Base-by-base conservation (phyloP, 75 land plant genomes). In the Adiantum capillusveneris region DNA sequence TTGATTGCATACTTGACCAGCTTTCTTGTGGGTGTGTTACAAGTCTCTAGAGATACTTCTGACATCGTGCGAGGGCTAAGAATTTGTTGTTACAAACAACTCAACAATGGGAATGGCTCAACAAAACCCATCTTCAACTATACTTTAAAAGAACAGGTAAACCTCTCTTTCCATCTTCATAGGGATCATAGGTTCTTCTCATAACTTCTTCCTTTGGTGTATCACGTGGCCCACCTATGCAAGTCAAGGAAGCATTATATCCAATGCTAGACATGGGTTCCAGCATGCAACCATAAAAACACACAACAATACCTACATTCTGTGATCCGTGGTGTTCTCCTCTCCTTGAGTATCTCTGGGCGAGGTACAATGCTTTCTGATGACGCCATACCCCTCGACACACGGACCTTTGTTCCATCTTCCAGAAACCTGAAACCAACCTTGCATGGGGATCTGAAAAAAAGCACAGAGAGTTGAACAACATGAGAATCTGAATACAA, bases 371-470 rank as follows among this genome's bases (percentile, higher is more conserved):
- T 76, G 49, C 84, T 64, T 9, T 86, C 93, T 28, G 99, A 90
- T 30, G 92, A 76, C 57, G 58, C 74, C 9, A 54, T 44, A 14
- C 99, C 99, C 53, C 87, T 71, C 0, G 99, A 75, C 36, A 95
- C 64, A 52, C 99, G 76, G n/a, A 95, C 92, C 60, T 84, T 86
- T 6, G 88, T 70, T 30, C 99, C 99, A 71, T 95, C 99, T 70
- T 90, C 97, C 59, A 87, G 49, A 65, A 68, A 82, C 58, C 71
- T 68, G 36, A 57, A 68, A 21, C 84, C 91, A 53, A 84, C 76
- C 64, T 83, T 87, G 65, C 81, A 77, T 29, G 92, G 97, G 61
- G 72, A 78, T 67, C 99, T 94, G 76, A 62, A 77, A 12, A 56
- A 25, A 5, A 9, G n/a, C n/a, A n/a, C n/a, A n/a, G n/a, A n/a